These are phyloP conservation scores for Adansonia digitata DNA, from an alignment of 345 rosid species.

Conservation along the genomic window DNA sequence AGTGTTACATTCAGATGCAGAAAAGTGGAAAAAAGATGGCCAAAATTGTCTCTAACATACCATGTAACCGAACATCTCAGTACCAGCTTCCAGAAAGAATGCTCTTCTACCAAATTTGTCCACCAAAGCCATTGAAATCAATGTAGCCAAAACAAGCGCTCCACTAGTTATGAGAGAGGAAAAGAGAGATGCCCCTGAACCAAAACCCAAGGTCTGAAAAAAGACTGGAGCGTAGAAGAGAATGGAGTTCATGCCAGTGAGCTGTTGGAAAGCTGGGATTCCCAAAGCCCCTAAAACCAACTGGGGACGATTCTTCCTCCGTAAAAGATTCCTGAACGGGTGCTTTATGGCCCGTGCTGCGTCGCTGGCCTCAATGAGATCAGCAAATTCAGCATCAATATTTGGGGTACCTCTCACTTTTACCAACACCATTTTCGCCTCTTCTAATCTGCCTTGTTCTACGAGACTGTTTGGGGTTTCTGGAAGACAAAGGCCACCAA, in stretches of 20 bases:
- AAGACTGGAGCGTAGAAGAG: conserved; percentile 81
- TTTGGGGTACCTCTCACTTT: conserved; percentile 64
- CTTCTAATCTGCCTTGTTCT: conserved; percentile 66
- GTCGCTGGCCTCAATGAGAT: conserved; percentile 71
- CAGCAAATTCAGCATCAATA: conserved; percentile 68
- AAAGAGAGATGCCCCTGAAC: conserved; percentile 54
- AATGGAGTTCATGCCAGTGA: conserved; percentile 80
- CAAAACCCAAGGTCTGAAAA: conserved; percentile 81
- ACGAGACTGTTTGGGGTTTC: conserved; percentile 83
- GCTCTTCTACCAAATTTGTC: conserved; percentile 71
- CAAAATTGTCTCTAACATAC: conserved; percentile 24
- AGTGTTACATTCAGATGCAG: neutral
- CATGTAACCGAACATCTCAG: conserved; percentile 69
- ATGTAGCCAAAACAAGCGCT: conserved; percentile 47
- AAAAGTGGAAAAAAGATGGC: neutral
- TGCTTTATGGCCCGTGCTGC: conserved; percentile 57
- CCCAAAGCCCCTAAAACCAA: conserved; percentile 67
- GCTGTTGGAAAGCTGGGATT: conserved; percentile 74
- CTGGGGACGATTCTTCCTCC: conserved; percentile 65
- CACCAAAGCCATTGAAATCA: conserved; percentile 64
- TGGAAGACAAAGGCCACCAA: conserved; percentile 59
- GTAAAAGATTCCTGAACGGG: conserved; percentile 65
- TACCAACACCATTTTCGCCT: conserved; percentile 53
- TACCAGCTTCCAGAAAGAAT: conserved; percentile 76
- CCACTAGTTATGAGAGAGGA: conserved; percentile 58